Evolutionary conservation across 345 rosid species (phyloP).

Genomic region (Lepidium didymum): DNA sequence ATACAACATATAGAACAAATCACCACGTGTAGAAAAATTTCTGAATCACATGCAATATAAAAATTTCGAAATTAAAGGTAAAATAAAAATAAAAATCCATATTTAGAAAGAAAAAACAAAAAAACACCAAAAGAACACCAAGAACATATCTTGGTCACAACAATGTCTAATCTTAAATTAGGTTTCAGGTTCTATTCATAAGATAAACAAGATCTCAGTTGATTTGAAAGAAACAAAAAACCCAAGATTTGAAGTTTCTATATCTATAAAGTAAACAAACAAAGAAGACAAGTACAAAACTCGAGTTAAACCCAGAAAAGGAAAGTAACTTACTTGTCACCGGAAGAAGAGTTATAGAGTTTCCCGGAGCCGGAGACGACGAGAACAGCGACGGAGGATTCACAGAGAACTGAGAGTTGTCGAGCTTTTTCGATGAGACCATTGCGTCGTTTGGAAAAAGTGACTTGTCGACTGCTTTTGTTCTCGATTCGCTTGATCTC

Average conservation of each 20-base stretch:
- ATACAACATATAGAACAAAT: background rate
- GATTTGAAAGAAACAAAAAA: background rate
- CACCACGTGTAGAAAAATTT: background rate
- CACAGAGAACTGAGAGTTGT: slow-evolving; percentile 66
- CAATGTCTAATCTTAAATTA: background rate
- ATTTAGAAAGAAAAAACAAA: background rate
- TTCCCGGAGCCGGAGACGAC: slow-evolving; percentile 50
- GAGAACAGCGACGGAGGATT: slow-evolving; percentile 48
- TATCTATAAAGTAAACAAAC: background rate
- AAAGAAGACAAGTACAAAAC: background rate
- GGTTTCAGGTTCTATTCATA: background rate
- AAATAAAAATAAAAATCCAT: slow-evolving; percentile 4
- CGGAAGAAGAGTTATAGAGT: slow-evolving; percentile 43
- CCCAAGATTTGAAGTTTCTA: slow-evolving; percentile 9
- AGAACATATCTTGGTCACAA: slow-evolving; percentile 6
- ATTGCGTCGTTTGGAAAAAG: slow-evolving; percentile 56
- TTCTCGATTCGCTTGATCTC: slow-evolving; percentile 60
- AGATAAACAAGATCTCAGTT: background rate
- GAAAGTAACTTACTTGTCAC: slow-evolving; percentile 30
- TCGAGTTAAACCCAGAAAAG: slow-evolving; percentile 1
- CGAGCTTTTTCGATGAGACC: slow-evolving; percentile 68
- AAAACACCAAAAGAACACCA: slow-evolving; percentile 5
- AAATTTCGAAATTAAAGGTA: background rate
- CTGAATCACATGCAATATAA: slow-evolving; percentile 2
- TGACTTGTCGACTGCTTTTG: slow-evolving; percentile 56